A percentile compares a stretch with the other conserved stretches of the same genome.
Evolutionary conservation across 768 basidiomycete genomes (phyloP).

Genomic region (Krasilnikovozyma curviuscula): DNA sequence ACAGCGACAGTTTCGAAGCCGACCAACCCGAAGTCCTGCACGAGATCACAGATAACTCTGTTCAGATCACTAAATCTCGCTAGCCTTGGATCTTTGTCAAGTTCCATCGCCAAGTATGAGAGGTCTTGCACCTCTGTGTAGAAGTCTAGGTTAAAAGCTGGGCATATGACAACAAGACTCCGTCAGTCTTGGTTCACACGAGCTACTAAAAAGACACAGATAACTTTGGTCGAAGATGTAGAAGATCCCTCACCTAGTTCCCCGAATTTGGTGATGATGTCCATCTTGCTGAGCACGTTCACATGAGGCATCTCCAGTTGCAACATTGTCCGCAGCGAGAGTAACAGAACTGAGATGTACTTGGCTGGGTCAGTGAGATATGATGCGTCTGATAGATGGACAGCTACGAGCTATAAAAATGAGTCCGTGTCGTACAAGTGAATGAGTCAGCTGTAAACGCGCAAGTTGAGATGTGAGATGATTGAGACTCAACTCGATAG

Average conservation of each 20-base stretch:
- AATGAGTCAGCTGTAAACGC: neutral
- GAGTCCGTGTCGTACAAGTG: neutral
- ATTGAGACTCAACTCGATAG: conserved; percentile 49
- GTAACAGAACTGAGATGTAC: conserved; percentile 76
- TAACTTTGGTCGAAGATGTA: neutral
- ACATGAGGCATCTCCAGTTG: conserved; percentile 95
- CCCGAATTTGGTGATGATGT: conserved; percentile 73
- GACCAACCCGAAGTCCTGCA: conserved; percentile 81
- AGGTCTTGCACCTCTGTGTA: conserved; percentile 97
- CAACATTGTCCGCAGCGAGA: conserved; percentile 91
- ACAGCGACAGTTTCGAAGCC: conserved; percentile 94
- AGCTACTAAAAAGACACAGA: neutral
- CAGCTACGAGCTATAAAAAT: conserved; percentile 59
- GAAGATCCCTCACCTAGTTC: conserved; percentile 48
- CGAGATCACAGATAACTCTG: conserved; percentile 71
- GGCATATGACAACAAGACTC: too few species aligned
- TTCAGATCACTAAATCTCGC: conserved; percentile 62
- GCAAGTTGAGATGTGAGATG: too few species aligned
- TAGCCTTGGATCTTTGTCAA: conserved; percentile 37
- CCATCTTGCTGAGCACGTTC: conserved; percentile 90
- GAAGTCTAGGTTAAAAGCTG: conserved; percentile 92
- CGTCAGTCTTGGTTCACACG: neutral
- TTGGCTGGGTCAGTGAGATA: conserved; percentile 92
- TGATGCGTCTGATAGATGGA: conserved; percentile 90
- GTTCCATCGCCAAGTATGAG: conserved; percentile 58